A percentile compares a stretch with the other conserved stretches of the same genome.
Conservation (phyloP, 768 basidiomycete genomes). For the Flagelloscypha sp. region DNA sequence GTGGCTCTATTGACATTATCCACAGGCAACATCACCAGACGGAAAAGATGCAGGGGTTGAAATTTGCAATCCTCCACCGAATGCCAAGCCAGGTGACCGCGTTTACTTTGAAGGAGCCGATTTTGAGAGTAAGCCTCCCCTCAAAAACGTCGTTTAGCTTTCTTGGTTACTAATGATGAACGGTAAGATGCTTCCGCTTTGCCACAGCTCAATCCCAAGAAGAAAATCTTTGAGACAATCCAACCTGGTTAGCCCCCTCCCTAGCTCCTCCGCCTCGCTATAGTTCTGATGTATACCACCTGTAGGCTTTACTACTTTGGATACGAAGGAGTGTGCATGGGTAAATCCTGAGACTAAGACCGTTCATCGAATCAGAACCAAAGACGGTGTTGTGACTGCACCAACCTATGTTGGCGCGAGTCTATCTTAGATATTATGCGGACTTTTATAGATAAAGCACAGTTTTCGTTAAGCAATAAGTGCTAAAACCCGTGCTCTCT, state of each 20-base stretch:
- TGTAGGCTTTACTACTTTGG: conserved; percentile 80
- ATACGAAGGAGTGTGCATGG: conserved; percentile 88
- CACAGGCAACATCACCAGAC: conserved; percentile 81
- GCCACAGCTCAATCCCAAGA: conserved; percentile 91
- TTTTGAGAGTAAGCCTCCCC: conserved; percentile 55
- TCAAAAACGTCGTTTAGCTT: background rate
- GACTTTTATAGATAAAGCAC: too few relatives aligned
- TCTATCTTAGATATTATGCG: conserved; percentile 80
- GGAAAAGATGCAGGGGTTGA: conserved; percentile 89
- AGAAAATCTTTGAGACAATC: conserved; percentile 96
- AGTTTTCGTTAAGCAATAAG: too few relatives aligned
- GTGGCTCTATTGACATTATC: conserved; percentile 3
- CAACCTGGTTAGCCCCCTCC: conserved; percentile 59
- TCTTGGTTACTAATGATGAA: conserved; percentile 3
- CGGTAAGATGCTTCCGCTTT: conserved; percentile 63
- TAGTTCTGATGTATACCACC: background rate
- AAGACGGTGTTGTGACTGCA: conserved; percentile 72
- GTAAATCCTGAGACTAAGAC: conserved; percentile 72
- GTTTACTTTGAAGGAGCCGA: conserved; percentile 92
- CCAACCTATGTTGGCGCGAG: conserved; percentile 83
- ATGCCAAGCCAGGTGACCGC: conserved; percentile 83
- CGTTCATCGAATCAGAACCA: conserved; percentile 80
- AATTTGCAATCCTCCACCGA: conserved; percentile 79
- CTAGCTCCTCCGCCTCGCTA: background rate
- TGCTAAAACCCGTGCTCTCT: background rate